Evolutionary conservation across 1,139 yeast species (phyloP).

Genomic region (Cylindricascospora bacillispora): DNA sequence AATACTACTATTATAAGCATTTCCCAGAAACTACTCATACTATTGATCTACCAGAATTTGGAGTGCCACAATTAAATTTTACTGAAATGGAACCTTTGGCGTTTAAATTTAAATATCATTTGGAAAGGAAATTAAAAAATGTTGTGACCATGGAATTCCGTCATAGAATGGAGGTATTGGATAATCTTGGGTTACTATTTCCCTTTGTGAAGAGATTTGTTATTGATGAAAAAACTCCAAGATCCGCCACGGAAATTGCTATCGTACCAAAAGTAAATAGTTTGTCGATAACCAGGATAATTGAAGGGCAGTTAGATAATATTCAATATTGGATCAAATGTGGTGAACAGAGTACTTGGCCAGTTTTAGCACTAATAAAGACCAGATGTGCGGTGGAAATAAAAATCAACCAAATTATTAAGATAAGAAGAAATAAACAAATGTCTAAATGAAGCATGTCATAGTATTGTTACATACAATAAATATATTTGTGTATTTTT

Average conservation of each 20-base stretch:
- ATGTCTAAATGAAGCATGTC: background rate
- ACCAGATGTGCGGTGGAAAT: constrained; percentile 86
- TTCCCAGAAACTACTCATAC: constrained; percentile 19
- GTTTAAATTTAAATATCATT: constrained; percentile 32
- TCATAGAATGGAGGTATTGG: constrained; percentile 70
- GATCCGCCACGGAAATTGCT: constrained; percentile 66
- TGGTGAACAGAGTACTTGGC: constrained; percentile 94
- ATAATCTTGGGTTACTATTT: constrained; percentile 64
- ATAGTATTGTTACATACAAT: constrained; percentile 1
- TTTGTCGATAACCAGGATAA: constrained; percentile 54
- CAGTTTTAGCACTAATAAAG: constrained; percentile 71
- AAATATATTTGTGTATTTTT: background rate
- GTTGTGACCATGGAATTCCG: constrained; percentile 55
- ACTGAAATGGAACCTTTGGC: constrained; percentile 33
- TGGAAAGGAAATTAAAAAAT: constrained; percentile 28
- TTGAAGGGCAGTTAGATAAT: constrained; percentile 45
- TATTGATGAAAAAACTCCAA: constrained; percentile 78
- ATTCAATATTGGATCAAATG: constrained; percentile 82
- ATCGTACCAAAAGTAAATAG: constrained; percentile 80
- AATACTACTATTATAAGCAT: constrained; percentile 26
- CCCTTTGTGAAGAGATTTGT: constrained; percentile 61
- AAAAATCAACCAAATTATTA: constrained; percentile 53
- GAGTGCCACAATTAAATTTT: constrained; percentile 21
- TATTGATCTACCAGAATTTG: constrained; percentile 14
- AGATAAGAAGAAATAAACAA: constrained; percentile 30